phyloP scores from a whole-genome alignment of 2,329 filamentous ascomycete species.

The Pestalotiopsis sp. region DNA sequence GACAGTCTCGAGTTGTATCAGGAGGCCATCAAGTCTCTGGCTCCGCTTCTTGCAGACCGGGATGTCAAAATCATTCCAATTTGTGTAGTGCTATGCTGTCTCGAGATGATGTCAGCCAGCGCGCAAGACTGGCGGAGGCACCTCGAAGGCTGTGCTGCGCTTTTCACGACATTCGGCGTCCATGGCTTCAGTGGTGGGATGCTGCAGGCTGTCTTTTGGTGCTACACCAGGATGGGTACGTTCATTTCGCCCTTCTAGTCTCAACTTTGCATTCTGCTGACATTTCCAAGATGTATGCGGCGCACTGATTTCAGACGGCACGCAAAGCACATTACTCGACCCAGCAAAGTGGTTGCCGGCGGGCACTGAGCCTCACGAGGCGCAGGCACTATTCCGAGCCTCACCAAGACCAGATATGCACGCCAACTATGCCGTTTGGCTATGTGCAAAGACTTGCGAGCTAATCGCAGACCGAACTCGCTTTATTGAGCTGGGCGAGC shows the following conservation, averaged over 20 bases:
- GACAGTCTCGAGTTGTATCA: constrained; percentile 59
- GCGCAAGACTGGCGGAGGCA: constrained; percentile 56
- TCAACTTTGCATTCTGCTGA: not conserved
- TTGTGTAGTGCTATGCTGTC: constrained; percentile 41
- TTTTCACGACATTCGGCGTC: constrained; percentile 56
- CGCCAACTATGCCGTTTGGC: constrained; percentile 61
- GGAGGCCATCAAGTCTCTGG: constrained; percentile 49
- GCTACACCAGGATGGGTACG: constrained; percentile 57
- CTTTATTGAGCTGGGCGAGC: constrained; percentile 47
- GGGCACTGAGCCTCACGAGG: constrained; percentile 37
- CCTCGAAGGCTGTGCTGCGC: constrained; percentile 58
- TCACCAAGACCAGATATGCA: constrained; percentile 51
- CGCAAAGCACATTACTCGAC: constrained; percentile 53
- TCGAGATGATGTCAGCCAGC: constrained; percentile 47
- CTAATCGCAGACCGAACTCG: constrained; percentile 52
- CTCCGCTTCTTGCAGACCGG: constrained; percentile 35
- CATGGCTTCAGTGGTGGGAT: constrained; percentile 55
- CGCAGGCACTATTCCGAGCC: constrained; percentile 36
- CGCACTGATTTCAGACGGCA: constrained; percentile 57
- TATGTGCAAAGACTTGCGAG: constrained; percentile 54
- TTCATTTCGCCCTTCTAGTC: no score
- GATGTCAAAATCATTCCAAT: constrained; percentile 37
- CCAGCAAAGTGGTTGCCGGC: constrained; percentile 50
- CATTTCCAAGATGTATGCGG: constrained; percentile 51
- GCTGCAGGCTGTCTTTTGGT: constrained; percentile 60